Base-by-base conservation (phyloP, 768 basidiomycete species). In the Stropharia rugosoannulata region DNA sequence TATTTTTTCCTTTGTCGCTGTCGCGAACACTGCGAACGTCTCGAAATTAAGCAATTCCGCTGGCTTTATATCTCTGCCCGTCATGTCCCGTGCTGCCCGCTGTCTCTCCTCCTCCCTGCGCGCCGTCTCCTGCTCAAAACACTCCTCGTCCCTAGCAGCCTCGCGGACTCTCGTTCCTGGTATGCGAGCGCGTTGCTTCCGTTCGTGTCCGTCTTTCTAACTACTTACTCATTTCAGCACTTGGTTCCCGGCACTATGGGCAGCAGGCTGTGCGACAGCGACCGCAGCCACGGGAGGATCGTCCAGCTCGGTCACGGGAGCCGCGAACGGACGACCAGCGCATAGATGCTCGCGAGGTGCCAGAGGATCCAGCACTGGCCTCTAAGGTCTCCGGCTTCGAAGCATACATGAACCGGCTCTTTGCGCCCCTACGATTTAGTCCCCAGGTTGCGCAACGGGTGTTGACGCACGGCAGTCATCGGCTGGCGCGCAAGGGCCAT, bases 401-500 rank as follows among this genome's bases (percentile, higher is more conserved):
- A 25, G 72, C 79, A 35, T 87, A 93, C 67, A 75, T 90, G 37
- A 77, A 83, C 62, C 72, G 76, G 35, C 72, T 89, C 50, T 91
- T 90, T 61, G 70, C 80, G 4, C 80, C 86, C 12, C 74, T 93
- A 46, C 72, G 80, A 47, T 93, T 94, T 68, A 83, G 88, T 11
- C 75, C 77, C 4, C 86, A 89, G 59, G 75, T 92, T 44, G 87
- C 89, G 7, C 77, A 78, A 59, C 83, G 91, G 56, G 78, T 90
- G 58, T 73, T 93, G 59, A 94, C 92, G 2, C 92, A 94, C 66
- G 77, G 78, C 6, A 90, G 89, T 70, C 91, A 90, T 70, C 80
- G 76, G 45, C 75, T 81, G 52, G 86, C 89, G 27, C 69, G 78
- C 49, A 64, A 79, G 43, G 89, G 91, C 2, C 89, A 92, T 66